Evolutionary conservation across 2,329 filamentous ascomycete species (phyloP).

Genomic region (Dichotomopilus funicola): DNA sequence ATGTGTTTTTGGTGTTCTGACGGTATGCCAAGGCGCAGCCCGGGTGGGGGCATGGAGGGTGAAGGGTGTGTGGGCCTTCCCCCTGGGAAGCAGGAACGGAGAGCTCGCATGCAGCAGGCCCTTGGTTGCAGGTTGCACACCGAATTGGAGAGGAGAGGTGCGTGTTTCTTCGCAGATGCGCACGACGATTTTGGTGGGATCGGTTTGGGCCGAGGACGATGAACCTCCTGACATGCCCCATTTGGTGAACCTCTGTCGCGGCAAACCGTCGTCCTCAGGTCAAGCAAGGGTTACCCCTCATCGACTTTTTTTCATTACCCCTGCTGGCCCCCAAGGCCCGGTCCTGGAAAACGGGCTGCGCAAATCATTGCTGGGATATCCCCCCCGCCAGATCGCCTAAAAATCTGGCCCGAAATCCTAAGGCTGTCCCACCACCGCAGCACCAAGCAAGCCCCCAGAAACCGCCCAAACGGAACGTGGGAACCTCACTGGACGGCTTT

Average conservation of each 20-base stretch:
- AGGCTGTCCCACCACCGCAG: constrained; percentile 8
- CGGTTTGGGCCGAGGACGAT: no score
- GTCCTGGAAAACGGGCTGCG: constrained; percentile 3
- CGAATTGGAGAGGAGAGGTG: not conserved
- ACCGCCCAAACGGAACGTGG: constrained; percentile 5
- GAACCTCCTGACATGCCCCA: no score
- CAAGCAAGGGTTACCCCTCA: not conserved
- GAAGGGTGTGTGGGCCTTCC: constrained; percentile 10
- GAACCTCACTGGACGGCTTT: constrained; percentile 11
- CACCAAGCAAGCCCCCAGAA: constrained; percentile 2
- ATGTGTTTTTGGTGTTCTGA: constrained; percentile 12
- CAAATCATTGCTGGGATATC: constrained; percentile 2
- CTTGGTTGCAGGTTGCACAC: no score
- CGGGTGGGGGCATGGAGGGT: no score
- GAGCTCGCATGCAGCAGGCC: not conserved
- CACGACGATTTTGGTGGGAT: constrained; percentile 4
- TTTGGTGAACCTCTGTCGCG: no score
- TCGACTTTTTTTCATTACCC: no score
- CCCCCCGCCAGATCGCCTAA: constrained; percentile 3
- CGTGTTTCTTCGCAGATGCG: constrained; percentile 17
- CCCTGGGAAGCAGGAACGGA: constrained; percentile 17
- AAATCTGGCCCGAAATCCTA: not conserved
- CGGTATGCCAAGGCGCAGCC: constrained; percentile 20
- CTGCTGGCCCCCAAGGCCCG: no score
- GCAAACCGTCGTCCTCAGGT: no score